These are phyloP conservation scores for Thalassiosira profunda DNA, from an alignment of 108 stramenopile genomes.

Conservation along the genomic window DNA sequence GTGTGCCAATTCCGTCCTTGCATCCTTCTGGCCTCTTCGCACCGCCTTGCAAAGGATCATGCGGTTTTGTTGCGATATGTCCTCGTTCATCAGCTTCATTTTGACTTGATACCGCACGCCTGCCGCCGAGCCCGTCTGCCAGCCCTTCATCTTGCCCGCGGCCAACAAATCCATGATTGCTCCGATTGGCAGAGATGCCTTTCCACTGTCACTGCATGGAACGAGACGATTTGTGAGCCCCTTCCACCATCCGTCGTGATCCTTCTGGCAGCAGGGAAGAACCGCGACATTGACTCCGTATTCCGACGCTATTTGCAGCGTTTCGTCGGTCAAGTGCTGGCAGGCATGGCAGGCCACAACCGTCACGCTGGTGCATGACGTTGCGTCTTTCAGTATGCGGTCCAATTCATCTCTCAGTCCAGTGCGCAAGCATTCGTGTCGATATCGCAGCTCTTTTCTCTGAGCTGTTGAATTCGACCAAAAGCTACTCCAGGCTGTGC, in stretches of 20 bases:
- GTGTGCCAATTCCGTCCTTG: slow-evolving; percentile 16
- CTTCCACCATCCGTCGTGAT: slow-evolving; percentile 56
- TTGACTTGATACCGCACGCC: slow-evolving; percentile 60
- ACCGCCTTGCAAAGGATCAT: slow-evolving; percentile 59
- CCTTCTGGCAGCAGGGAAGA: slow-evolving; percentile 88
- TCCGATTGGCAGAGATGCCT: slow-evolving; percentile 47
- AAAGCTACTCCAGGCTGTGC: slow-evolving; percentile 54
- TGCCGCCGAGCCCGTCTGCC: slow-evolving; percentile 34
- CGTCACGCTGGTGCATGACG: slow-evolving; percentile 41
- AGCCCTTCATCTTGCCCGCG: slow-evolving; percentile 70
- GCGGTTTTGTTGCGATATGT: slow-evolving; percentile 71
- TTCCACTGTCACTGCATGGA: not conserved
- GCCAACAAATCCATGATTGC: slow-evolving; percentile 71
- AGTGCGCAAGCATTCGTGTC: slow-evolving; percentile 80
- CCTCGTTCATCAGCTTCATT: slow-evolving; percentile 68
- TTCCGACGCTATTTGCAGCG: slow-evolving; percentile 58
- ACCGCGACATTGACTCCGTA: slow-evolving; percentile 74
- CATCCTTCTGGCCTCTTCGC: slow-evolving; percentile 6
- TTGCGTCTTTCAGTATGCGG: slow-evolving; percentile 24
- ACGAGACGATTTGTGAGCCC: slow-evolving; percentile 24
- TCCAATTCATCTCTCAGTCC: slow-evolving; percentile 65
- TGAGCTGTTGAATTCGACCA: not conserved
- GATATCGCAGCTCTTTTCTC: slow-evolving; percentile 56
- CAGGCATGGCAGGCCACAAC: slow-evolving; percentile 88
- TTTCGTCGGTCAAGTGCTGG: slow-evolving; percentile 83